These are phyloP conservation scores for Colletotrichum zoysiae DNA, from an alignment of 2,329 filamentous ascomycete genomes.

Conservation along the genomic window DNA sequence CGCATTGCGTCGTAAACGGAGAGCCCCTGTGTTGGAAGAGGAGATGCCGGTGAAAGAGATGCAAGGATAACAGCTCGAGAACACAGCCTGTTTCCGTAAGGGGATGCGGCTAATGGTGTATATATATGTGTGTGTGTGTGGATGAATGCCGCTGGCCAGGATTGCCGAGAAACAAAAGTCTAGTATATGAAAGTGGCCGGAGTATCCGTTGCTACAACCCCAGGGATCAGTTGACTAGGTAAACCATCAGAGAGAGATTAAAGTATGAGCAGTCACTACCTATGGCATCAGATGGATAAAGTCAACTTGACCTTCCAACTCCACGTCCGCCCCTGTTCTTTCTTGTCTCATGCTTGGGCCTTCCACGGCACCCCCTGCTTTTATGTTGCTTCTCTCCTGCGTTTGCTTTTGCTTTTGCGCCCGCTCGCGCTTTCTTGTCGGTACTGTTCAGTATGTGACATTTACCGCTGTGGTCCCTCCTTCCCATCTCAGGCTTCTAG, in stretches of 20 bases:
- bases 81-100: no score
- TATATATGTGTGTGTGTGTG: neutral
- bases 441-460: neutral
- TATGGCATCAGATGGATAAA: slow-evolving; percentile 15
- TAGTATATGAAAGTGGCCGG: slow-evolving; percentile 6
- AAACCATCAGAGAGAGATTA: slow-evolving; percentile 1
- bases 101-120: neutral
- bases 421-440: neutral
- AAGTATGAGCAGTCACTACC: neutral
- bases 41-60: neutral
- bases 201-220: slow-evolving; percentile 24
- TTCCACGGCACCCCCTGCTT: slow-evolving; percentile 10
- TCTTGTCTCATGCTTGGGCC: slow-evolving; percentile 26
- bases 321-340: slow-evolving; percentile 25
- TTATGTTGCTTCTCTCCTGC: neutral
- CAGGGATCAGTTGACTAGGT: slow-evolving; percentile 9
- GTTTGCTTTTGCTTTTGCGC: neutral
- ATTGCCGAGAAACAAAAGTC: slow-evolving; percentile 1
- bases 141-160: neutral
- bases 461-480: neutral
- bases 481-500: neutral
- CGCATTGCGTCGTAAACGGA: slow-evolving; percentile 5
- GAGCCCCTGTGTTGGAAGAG: neutral
- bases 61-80: neutral
- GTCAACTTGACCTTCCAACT: slow-evolving; percentile 30